Evolutionary conservation across 306 rosid species (phyloP), one percentile per base, ranked within the genome.

Genomic region (Boehmeria nivea): DNA sequence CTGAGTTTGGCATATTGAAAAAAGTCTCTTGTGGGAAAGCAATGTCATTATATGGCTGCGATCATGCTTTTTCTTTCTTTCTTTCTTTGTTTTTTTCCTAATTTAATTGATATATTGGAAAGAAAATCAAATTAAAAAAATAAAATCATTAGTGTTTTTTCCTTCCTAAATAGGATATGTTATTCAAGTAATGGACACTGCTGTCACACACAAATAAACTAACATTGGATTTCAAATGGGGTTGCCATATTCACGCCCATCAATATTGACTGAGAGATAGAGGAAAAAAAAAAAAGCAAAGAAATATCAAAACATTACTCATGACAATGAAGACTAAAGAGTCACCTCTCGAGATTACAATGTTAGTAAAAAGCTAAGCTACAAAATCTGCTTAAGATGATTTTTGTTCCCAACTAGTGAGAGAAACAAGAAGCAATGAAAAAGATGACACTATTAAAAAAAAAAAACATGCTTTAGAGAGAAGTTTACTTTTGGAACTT

Each of bases 121-220:
- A 19, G 6, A 43, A 49, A 20, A 15, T 18, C 3, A 21, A 11
- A 18, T 57, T 15, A 11, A 8, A 3, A 8, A 40, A 8, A 40
- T 40, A n/a, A 10, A 10, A 40, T 40, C 10, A 31, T 31, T 6
- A 4, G 36, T 31, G 36, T 31, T 40, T 40, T 40, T 8, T 40
- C 16, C 45, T 59, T 22, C 25, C 27, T 43, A 66, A 47, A 36
- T 24, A 47, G n/a, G 60, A 47, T 45, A 16, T 11, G 51, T 66
- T 74, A 67, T 72, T 75, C n/a, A 53, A 61, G 57, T 76, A 79
- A 77, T 83, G 95, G 80, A 74, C 94, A 81, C 83, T 75, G 70
- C 70, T 61, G 70, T 75, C 76, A 75, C 64, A 72, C 52, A 62
- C 61, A 65, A 67, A 62, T 77, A 71, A 60, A 71, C 46, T 50